Evolutionary conservation across 495 filamentous ascomycete species (phyloP).

Genomic region (Penicillium pulvis): DNA sequence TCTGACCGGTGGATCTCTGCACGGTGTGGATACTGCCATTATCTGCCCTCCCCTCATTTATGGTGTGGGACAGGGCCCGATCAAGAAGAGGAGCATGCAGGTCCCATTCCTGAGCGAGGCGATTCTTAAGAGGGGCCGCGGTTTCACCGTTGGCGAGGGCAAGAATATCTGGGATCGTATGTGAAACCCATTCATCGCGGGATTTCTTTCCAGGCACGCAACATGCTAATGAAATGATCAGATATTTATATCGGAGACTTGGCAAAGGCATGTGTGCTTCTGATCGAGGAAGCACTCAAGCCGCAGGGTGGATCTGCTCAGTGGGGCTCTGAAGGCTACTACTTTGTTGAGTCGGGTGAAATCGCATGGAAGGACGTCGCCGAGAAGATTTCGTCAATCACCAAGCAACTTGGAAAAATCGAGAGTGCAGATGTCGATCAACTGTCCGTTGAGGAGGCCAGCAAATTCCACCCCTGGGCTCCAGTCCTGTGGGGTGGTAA

Average conservation of each 20-base stretch:
- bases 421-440: constrained; percentile 5
- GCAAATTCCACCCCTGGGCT: constrained; percentile 8
- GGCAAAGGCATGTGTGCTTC: constrained; percentile 1
- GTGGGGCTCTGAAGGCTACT: constrained; percentile 7
- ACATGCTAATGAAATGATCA: not conserved
- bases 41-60: constrained; percentile 11
- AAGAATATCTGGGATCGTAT: constrained; percentile 13
- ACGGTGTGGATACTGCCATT: constrained; percentile 7
- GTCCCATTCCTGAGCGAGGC: constrained; percentile 9
- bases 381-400: not conserved
- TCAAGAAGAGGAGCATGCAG: constrained; percentile 14
- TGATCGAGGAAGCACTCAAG: constrained; percentile 8
- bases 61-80: constrained; percentile 8
- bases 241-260: constrained; percentile 5
- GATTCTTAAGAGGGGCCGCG: constrained; percentile 9
- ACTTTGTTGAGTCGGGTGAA: constrained; percentile 8
- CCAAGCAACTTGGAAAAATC: constrained; percentile 1
- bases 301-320: constrained; percentile 1
- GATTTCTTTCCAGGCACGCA: not conserved
- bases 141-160: constrained; percentile 11
- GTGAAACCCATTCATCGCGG: not conserved
- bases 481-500: constrained; percentile 10
- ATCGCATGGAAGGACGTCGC: constrained; percentile 4
- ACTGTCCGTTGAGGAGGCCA: constrained; percentile 4
- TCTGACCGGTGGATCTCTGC: not conserved